Base-by-base conservation (phyloP, 164 flowering plant genomes). In the Buxus sempervirens region DNA sequence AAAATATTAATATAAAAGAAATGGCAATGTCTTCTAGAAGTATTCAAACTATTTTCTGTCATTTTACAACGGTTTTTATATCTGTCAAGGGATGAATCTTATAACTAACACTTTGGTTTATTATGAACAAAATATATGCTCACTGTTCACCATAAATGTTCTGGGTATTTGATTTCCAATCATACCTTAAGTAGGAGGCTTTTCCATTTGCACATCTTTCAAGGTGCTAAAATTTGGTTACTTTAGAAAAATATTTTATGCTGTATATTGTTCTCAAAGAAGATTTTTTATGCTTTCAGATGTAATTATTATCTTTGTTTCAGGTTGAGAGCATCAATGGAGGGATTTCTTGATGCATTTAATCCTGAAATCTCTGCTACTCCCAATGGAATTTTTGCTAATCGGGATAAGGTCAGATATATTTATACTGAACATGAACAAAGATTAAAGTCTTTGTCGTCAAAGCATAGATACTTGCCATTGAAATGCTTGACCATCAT, bases 241-340 rank as follows among this genome's bases (percentile, higher is more conserved):
- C 51, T 32, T 7, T 45, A 45, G 51, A 10, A 45, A 45, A 45
- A 10, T 15, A 6, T 10, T 15, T 15, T 10, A 15, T 15, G 12
- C 51, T 15, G 12, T 45, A 45, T 45, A 45, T 10, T 45, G 13
- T 45, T 45, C 51, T 45, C 1, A 45, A 15, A 4, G 18, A 1
- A 45, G 2, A 45, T 61, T 26, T 18, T 18, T 15, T 65, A 1
- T 51, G 26, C 63, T 58, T 54, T 42, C 49, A 62, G 41, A 21
- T 18, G 14, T 64, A 58, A 48, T 51, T 27, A 49, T 45, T 26
- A 62, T 49, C 25, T 18, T 64, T 54, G 9, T 57, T 58, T 26
- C 86, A 94, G 98, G 69, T 81, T 96, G 69, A 85, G 99, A 75
- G 75, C 85, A 41, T 93, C 98, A 67, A 90, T 93, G 98, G 88